These are phyloP conservation scores for Cyclospora cayetanensis DNA, from an alignment of 169 alveolate species.

Conservation along the genomic window DNA sequence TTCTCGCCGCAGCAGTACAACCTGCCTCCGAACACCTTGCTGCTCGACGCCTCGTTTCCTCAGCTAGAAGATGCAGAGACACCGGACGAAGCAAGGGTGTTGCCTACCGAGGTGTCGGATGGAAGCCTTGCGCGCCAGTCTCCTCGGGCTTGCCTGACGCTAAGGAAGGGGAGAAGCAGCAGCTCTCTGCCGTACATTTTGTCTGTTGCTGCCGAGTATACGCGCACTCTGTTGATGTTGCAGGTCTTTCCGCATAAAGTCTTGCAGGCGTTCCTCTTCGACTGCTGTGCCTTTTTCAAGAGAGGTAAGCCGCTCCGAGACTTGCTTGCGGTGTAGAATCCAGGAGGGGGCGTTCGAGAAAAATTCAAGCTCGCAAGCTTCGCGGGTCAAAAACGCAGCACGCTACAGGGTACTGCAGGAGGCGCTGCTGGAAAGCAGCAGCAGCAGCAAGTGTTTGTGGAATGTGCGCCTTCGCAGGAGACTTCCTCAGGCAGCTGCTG, in stretches of 20 bases:
- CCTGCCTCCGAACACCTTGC: not conserved
- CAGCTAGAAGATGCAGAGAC: not conserved
- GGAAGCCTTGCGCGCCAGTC: not conserved
- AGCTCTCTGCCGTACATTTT: slow-evolving; percentile 61
- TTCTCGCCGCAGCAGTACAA: not conserved
- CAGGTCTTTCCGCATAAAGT: slow-evolving; percentile 76
- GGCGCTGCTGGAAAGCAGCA: slow-evolving; percentile 22
- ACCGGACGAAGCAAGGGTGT: not conserved
- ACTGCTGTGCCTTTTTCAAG: slow-evolving; percentile 73
- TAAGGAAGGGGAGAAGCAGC: not conserved
- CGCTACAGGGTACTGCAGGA: too few species aligned
- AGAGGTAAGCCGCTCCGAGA: slow-evolving; percentile 24
- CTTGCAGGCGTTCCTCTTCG: slow-evolving; percentile 77
- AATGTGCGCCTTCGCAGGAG: slow-evolving; percentile 23
- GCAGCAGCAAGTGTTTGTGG: not conserved
- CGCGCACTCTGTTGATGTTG: slow-evolving; percentile 67
- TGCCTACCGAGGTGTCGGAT: too few species aligned
- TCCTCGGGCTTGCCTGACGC: not conserved
- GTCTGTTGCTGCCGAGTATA: slow-evolving; percentile 67
- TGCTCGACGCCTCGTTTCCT: not conserved
- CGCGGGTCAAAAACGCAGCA: too few species aligned
- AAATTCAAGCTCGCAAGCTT: too few species aligned
- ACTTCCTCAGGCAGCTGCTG: slow-evolving; percentile 76
- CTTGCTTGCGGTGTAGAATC: too few species aligned
- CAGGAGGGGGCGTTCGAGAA: too few species aligned